Conservation (phyloP, 768 basidiomycete species). For the Mycena belliarum region DNA sequence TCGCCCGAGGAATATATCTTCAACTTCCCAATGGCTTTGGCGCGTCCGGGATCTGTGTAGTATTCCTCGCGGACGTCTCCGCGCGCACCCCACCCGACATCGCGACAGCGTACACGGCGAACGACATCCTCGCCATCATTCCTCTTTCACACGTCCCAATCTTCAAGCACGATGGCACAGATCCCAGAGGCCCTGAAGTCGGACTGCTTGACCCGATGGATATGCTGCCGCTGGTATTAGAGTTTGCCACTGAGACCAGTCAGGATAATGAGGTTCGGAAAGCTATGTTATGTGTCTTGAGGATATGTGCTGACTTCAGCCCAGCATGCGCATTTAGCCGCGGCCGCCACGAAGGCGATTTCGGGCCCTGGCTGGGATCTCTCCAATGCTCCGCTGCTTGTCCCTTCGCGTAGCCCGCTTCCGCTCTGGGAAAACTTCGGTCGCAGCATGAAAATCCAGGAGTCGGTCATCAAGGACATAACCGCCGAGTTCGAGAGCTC, state of each 20-base stretch:
- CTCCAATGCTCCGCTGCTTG: conserved; percentile 25
- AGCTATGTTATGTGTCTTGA: background rate
- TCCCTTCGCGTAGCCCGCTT: conserved; percentile 35
- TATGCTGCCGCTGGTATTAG: conserved; percentile 48
- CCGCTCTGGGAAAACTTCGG: conserved; percentile 48
- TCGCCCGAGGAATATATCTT: conserved; percentile 49
- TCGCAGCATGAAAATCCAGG: conserved; percentile 35
- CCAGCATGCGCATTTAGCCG: conserved; percentile 33
- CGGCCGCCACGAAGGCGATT: conserved; percentile 29
- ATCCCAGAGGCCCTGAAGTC: conserved; percentile 38
- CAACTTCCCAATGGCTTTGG: conserved; percentile 33
- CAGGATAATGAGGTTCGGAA: conserved; percentile 14
- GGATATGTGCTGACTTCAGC: background rate
- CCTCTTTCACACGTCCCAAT: conserved; percentile 49
- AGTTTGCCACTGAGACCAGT: conserved; percentile 15
- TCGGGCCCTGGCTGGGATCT: conserved; percentile 29
- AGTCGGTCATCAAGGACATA: conserved; percentile 39
- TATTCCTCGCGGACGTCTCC: conserved; percentile 36
- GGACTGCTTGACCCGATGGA: conserved; percentile 57
- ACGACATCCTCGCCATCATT: conserved; percentile 48
- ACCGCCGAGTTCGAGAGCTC: conserved; percentile 50
- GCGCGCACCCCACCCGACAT: conserved; percentile 23
- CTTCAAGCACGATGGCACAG: conserved; percentile 38
- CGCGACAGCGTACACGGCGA: conserved; percentile 26
- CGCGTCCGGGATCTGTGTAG: conserved; percentile 41